phyloP scores from a whole-genome alignment of 768 basidiomycete species.

The Naganishia randhawae region DNA sequence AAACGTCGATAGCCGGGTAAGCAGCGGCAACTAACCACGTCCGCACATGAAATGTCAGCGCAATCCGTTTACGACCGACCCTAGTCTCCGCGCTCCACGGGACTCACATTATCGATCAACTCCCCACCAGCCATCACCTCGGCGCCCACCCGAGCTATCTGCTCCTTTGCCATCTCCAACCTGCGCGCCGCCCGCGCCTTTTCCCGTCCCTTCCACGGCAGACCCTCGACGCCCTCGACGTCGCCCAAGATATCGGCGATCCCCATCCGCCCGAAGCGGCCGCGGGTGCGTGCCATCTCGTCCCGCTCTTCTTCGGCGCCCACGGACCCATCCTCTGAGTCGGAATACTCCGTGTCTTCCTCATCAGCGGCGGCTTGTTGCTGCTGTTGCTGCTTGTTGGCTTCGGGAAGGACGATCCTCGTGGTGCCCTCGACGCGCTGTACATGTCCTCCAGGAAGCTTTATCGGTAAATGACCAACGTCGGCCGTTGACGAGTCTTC shows the following conservation, averaged over 20 bases:
- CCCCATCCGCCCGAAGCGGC: slow-evolving; percentile 47
- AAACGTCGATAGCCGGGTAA: slow-evolving; percentile 84
- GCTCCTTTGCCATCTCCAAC: slow-evolving; percentile 79
- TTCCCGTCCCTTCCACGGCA: slow-evolving; percentile 50
- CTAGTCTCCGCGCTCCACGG: neutral
- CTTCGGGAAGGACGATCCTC: slow-evolving; percentile 36
- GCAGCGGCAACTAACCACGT: slow-evolving; percentile 68
- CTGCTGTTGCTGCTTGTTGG: slow-evolving; percentile 31
- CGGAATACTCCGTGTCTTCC: slow-evolving; percentile 32
- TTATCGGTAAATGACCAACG: slow-evolving; percentile 66
- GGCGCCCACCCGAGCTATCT: slow-evolving; percentile 87
- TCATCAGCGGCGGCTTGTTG: slow-evolving; percentile 35
- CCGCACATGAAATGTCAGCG: neutral
- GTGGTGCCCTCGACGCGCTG: slow-evolving; percentile 53
- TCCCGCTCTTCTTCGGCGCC: slow-evolving; percentile 35
- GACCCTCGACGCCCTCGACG: slow-evolving; percentile 48
- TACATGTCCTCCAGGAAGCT: slow-evolving; percentile 74
- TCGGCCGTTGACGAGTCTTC: slow-evolving; percentile 37
- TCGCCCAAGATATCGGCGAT: slow-evolving; percentile 44
- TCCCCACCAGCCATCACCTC: slow-evolving; percentile 93
- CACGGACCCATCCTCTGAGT: slow-evolving; percentile 39
- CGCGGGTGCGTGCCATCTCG: slow-evolving; percentile 42
- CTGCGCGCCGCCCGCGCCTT: slow-evolving; percentile 52
- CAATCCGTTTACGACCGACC: too few species aligned
- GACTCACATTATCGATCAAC: slow-evolving; percentile 67